Evolutionary conservation across 2,329 filamentous ascomycete genomes (phyloP).

Genomic region (Fusarium sp.): DNA sequence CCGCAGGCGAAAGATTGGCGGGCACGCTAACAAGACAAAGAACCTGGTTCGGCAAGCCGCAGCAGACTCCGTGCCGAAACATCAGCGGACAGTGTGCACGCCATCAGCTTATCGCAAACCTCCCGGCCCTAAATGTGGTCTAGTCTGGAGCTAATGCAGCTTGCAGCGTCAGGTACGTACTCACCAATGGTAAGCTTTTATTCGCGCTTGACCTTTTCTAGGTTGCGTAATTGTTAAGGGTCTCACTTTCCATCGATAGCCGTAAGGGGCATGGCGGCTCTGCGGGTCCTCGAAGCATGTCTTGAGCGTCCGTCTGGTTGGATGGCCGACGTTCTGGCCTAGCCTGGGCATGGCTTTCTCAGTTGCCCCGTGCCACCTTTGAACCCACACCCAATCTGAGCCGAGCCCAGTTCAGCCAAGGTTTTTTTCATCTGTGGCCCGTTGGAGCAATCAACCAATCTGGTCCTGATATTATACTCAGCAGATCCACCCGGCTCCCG

Average conservation of each 20-base stretch:
- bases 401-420: slow-evolving; percentile 26
- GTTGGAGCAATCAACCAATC: slow-evolving; percentile 29
- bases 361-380: slow-evolving; percentile 37
- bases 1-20: neutral
- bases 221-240: slow-evolving; percentile 39
- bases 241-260: slow-evolving; percentile 16
- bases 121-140: slow-evolving; percentile 38
- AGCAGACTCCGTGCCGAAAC: slow-evolving; percentile 26
- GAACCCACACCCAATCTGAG: slow-evolving; percentile 9
- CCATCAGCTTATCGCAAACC: slow-evolving; percentile 46
- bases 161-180: slow-evolving; percentile 35
- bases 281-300: slow-evolving; percentile 22
- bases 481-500: slow-evolving; percentile 23
- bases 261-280: slow-evolving; percentile 27
- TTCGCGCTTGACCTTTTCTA: slow-evolving; percentile 37
- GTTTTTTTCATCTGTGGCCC: slow-evolving; percentile 24
- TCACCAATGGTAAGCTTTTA: slow-evolving; percentile 12
- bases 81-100: slow-evolving; percentile 38
- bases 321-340: slow-evolving; percentile 38
- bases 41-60: slow-evolving; percentile 4
- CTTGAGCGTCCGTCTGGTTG: slow-evolving; percentile 36
- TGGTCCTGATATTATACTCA: neutral
- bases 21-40: slow-evolving; percentile 4
- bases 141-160: slow-evolving; percentile 35
- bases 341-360: slow-evolving; percentile 16